Conservation (phyloP, 202 grass and related monocot genomes). For the Dendrocalamus latiflorus region DNA sequence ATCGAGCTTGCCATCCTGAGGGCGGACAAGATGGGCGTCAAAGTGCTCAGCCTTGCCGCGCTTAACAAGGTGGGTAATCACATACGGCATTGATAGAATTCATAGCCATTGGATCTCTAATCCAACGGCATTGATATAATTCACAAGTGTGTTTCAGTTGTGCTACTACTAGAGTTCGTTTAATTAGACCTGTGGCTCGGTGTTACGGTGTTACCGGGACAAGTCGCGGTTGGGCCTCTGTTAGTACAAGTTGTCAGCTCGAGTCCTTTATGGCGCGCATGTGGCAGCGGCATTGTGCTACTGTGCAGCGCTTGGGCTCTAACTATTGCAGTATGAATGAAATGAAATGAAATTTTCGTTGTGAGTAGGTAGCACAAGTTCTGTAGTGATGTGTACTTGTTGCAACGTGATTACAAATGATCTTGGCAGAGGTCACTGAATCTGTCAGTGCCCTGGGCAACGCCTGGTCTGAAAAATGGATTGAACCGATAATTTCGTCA, state of each 20-base stretch:
- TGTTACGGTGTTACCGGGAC: no score
- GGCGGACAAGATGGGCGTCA: constrained; percentile 82
- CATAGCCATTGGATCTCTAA: no score
- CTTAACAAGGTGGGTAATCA: constrained; percentile 65
- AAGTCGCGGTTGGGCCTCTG: no score
- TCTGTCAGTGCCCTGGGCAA: not conserved
- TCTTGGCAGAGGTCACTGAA: not conserved
- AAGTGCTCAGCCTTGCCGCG: constrained; percentile 87
- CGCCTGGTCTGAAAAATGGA: not conserved
- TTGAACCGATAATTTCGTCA: not conserved
- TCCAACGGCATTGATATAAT: no score
- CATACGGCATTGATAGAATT: not conserved
- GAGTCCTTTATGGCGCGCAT: not conserved
- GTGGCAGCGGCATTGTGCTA: no score
- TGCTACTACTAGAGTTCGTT: no score
- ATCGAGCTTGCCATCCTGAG: constrained; percentile 88
- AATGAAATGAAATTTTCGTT: no score
- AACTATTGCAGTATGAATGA: no score
- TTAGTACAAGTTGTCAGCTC: no score
- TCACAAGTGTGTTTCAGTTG: not conserved
- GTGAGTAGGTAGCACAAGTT: no score
- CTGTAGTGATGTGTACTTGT: not conserved
- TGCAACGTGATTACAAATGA: not conserved
- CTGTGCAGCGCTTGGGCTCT: no score
- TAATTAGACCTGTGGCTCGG: no score